Percentiles rank a stretch among this genome's conserved stretches.
These are phyloP conservation scores for Alternaria panax DNA, from an alignment of 2,329 filamentous ascomycete species.

Conservation along the genomic window DNA sequence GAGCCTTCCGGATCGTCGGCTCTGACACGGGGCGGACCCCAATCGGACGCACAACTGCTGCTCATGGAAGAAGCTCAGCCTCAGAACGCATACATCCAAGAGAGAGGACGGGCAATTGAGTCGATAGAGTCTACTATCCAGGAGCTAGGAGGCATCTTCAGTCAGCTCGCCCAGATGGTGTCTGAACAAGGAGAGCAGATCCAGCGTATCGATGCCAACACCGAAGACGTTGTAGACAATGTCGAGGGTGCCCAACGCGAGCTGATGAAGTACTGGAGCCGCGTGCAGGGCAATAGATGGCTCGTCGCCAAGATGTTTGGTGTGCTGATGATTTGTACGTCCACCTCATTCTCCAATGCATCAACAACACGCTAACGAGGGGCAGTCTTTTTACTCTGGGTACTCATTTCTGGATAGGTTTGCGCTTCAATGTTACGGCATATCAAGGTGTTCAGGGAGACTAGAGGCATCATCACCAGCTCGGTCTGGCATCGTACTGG, in stretches of 20 bases:
- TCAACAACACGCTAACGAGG: conserved; percentile 21
- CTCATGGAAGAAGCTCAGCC: conserved; percentile 92
- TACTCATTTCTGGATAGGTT: conserved; percentile 66
- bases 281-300: conserved; percentile 95
- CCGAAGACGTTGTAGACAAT: conserved; percentile 97
- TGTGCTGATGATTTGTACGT: conserved; percentile 87
- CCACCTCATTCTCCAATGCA: conserved; percentile 11
- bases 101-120: conserved; percentile 94
- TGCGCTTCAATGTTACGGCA: conserved; percentile 7
- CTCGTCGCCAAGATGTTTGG: conserved; percentile 85
- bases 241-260: conserved; percentile 96
- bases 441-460: conserved; percentile 33
- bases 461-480: conserved; percentile 19
- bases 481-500: conserved; percentile 11
- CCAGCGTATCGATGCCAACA: conserved; percentile 95
- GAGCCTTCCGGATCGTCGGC: conserved; percentile 68
- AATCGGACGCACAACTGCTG: conserved; percentile 81
- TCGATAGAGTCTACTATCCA: conserved; percentile 95
- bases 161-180: conserved; percentile 95
- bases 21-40: conserved; percentile 56
- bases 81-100: conserved; percentile 87
- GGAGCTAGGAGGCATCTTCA: conserved; percentile 91
- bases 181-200: conserved; percentile 98
- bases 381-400: conserved; percentile 65
- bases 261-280: conserved; percentile 94